Evolutionary conservation across 2,329 filamentous ascomycete genomes (phyloP).

Genomic region (Helotiales sp.): DNA sequence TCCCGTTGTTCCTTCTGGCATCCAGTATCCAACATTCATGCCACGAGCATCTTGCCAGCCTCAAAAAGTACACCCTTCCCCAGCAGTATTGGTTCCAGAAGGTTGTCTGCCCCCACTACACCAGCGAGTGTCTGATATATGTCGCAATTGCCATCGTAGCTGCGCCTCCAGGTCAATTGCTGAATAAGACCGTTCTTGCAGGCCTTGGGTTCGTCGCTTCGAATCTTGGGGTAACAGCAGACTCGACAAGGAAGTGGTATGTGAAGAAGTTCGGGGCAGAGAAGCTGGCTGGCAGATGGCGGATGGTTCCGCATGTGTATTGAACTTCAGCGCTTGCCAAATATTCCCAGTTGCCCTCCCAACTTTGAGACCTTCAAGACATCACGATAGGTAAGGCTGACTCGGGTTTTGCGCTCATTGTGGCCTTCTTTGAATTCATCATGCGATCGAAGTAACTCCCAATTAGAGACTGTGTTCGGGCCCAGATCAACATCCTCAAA

Average conservation of each 20-base stretch:
- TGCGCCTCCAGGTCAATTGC: slow-evolving; percentile 66
- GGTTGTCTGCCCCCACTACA: slow-evolving; percentile 88
- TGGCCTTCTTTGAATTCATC: slow-evolving; percentile 54
- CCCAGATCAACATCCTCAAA: slow-evolving; percentile 69
- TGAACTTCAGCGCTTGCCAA: slow-evolving; percentile 47
- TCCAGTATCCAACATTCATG: slow-evolving; percentile 77
- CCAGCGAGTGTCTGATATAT: slow-evolving; percentile 86
- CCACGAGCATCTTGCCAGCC: slow-evolving; percentile 69
- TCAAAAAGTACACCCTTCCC: slow-evolving; percentile 85
- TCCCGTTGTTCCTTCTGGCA: slow-evolving; percentile 70
- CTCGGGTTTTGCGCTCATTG: slow-evolving; percentile 63
- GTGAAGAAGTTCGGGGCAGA: slow-evolving; percentile 72
- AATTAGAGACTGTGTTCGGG: slow-evolving; percentile 70
- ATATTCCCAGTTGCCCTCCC: slow-evolving; percentile 67
- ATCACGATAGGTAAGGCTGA: slow-evolving; percentile 83
- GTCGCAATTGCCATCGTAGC: slow-evolving; percentile 74
- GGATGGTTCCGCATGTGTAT: slow-evolving; percentile 75
- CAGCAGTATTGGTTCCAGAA: slow-evolving; percentile 71
- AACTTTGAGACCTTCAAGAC: slow-evolving; percentile 81
- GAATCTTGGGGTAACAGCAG: slow-evolving; percentile 83
- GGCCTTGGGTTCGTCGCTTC: slow-evolving; percentile 74
- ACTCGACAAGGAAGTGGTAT: slow-evolving; percentile 82
- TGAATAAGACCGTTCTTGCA: slow-evolving; percentile 76
- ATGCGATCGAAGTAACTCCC: slow-evolving; percentile 64
- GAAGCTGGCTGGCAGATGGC: slow-evolving; percentile 67